Base-by-base conservation (phyloP, 2,329 filamentous ascomycete species). In the Aspergillus vadensis region DNA sequence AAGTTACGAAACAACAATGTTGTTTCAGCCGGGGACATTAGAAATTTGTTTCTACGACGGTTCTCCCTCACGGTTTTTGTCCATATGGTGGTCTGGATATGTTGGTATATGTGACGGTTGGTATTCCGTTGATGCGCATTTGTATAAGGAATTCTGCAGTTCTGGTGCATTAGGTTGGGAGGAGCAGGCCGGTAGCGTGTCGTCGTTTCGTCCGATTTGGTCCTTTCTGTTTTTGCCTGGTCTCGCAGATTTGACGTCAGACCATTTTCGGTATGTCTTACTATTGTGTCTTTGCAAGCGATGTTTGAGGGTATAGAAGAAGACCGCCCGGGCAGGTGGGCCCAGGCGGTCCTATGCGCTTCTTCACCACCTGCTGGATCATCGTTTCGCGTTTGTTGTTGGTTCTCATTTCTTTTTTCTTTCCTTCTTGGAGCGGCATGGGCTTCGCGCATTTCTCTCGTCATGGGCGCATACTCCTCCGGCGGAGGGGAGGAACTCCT, bases 81-180 rank as follows among this genome's bases (percentile, higher is more conserved):
- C 69, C 69, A 73, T 76, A 73, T 69, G 72, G 69, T 69, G 70
- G 67, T 70, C 69, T 70, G 71, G 69, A 67, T 74, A 69, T 72
- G 68, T 70, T 70, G 72, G 73, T 73, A 70, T 74, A 71, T 71
- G 73, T 70, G 69, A 72, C 68, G 70, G 68, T 76, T 70, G 70
- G 74, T 70, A 68, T 71, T 74, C 44, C 66, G 72, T 74, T 74
- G 70, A 71, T 73, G 71, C 72, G 73, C 71, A 70, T 76, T 77
- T 77, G 74, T 76, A 76, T 75, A 76, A 74, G 75, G 75, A 73
- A 74, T 76, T 75, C 67, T 74, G 73, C 72, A 71, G 73, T 76
- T 76, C 69, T 70, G 75, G 75, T 77, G 75, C 75, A 77, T 77
- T 70, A 65, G 73, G 74, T 76, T 73, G 74, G 74, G 73, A 75